Evolutionary conservation across 1,139 yeast species (phyloP).

Genomic region (Meyerozyma athensensis): DNA sequence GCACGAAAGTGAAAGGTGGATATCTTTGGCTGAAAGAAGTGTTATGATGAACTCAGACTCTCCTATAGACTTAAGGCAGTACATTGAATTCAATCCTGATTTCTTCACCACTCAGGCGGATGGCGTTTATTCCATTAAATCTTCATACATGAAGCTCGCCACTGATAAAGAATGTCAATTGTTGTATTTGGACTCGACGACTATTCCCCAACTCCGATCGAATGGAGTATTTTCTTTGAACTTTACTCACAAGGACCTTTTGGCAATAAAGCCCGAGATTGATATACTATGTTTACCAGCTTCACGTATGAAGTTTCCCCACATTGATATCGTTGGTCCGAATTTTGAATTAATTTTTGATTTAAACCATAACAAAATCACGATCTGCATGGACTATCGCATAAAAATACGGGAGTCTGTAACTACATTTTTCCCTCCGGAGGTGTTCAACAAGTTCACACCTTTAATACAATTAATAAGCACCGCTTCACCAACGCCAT

Average conservation of each 20-base stretch:
- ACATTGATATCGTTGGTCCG: neutral
- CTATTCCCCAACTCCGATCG: conserved; percentile 1
- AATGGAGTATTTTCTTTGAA: neutral
- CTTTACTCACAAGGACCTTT: neutral
- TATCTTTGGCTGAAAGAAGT: conserved; percentile 4
- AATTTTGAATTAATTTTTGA: neutral
- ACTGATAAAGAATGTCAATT: conserved; percentile 3
- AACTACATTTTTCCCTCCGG: neutral
- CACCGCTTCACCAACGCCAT: neutral
- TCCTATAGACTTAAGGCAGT: conserved; percentile 7
- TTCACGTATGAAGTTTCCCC: neutral
- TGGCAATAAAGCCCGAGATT: neutral
- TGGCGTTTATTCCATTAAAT: conserved; percentile 4
- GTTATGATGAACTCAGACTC: conserved; percentile 1
- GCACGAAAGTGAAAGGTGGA: conserved; percentile 3
- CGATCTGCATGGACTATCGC: neutral
- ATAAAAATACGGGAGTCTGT: neutral
- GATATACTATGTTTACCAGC: neutral
- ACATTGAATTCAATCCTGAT: neutral
- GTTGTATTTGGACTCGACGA: neutral
- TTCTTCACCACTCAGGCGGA: neutral
- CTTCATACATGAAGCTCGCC: conserved; percentile 11
- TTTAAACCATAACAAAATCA: neutral
- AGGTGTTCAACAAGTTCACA: neutral
- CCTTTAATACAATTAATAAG: neutral